phyloP scores from a whole-genome alignment of 2,329 filamentous ascomycete genomes.

The Beauveria rudraprayagi region DNA sequence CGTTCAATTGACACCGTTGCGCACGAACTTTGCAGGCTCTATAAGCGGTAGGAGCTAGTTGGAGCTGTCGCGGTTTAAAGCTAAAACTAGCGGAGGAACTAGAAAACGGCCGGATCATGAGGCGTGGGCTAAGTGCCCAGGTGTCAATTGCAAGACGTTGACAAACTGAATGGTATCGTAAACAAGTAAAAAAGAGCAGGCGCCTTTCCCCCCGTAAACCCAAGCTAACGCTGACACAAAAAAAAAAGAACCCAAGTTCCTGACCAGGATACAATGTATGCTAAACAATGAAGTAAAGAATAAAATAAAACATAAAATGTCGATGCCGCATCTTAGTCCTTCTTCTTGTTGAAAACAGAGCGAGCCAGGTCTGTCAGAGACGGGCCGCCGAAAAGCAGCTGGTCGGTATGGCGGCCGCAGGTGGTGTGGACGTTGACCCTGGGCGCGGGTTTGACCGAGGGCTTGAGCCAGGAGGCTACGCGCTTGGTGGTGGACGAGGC shows the following conservation, averaged over 20 bases:
- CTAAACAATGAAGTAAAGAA: background rate
- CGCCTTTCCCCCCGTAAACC: background rate
- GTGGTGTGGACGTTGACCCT: slow-evolving; percentile 45
- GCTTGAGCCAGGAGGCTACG: slow-evolving; percentile 22
- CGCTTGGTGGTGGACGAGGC: slow-evolving; percentile 20
- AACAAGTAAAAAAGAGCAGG: background rate
- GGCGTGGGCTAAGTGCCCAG: background rate
- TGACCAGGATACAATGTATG: background rate
- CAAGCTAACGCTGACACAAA: background rate
- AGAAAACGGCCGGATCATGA: background rate
- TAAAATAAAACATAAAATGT: background rate
- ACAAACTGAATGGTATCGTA: slow-evolving; percentile 2
- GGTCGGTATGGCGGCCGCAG: slow-evolving; percentile 46
- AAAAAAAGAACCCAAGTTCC: background rate
- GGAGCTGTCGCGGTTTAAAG: no score
- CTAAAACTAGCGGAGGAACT: no score
- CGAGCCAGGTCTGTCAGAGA: slow-evolving; percentile 37
- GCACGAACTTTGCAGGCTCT: no score
- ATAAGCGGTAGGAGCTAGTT: no score
- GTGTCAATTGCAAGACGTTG: background rate
- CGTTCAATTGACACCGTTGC: no score
- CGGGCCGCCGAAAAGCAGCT: slow-evolving; percentile 43
- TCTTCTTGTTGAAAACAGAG: slow-evolving; percentile 29
- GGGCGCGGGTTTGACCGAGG: slow-evolving; percentile 28
- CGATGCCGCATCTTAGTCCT: background rate